phyloP scores from a whole-genome alignment of 768 basidiomycete species.

The Neoboletus subvelutipes region DNA sequence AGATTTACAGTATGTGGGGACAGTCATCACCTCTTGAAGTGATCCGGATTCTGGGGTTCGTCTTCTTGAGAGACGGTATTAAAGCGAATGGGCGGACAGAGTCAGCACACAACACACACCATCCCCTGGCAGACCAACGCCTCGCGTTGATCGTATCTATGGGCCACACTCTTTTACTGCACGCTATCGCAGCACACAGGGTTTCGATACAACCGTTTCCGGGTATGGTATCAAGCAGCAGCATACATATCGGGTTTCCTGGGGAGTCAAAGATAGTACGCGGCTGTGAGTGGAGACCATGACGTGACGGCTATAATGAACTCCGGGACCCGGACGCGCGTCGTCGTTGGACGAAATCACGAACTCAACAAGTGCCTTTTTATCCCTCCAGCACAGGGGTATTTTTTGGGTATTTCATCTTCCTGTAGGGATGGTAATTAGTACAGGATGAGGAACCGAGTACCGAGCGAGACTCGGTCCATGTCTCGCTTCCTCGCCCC shows the following conservation, averaged over 20 bases:
- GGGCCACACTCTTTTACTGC: background rate
- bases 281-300: conserved; percentile 8
- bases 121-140: background rate
- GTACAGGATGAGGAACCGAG: conserved; percentile 22
- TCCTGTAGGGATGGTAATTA: conserved; percentile 7
- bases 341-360: background rate
- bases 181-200: background rate
- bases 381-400: background rate
- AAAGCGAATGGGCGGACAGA: conserved; percentile 1
- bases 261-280: conserved; percentile 2
- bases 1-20: background rate
- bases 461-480: conserved; percentile 8
- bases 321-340: conserved; percentile 20
- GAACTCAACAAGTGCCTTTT: background rate
- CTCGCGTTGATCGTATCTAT: conserved; percentile 5
- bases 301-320: conserved; percentile 15
- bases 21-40: background rate
- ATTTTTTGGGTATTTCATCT: background rate
- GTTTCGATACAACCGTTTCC: conserved; percentile 5
- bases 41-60: conserved; percentile 6
- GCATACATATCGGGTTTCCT: background rate
- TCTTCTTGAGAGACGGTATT: conserved; percentile 11
- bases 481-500: background rate
- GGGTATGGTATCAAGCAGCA: background rate
- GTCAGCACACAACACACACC: background rate